Percentiles rank a stretch among this genome's conserved stretches.
These are phyloP conservation scores for Hypomyces rosellus DNA, from an alignment of 2,329 filamentous ascomycete genomes.

Conservation along the genomic window DNA sequence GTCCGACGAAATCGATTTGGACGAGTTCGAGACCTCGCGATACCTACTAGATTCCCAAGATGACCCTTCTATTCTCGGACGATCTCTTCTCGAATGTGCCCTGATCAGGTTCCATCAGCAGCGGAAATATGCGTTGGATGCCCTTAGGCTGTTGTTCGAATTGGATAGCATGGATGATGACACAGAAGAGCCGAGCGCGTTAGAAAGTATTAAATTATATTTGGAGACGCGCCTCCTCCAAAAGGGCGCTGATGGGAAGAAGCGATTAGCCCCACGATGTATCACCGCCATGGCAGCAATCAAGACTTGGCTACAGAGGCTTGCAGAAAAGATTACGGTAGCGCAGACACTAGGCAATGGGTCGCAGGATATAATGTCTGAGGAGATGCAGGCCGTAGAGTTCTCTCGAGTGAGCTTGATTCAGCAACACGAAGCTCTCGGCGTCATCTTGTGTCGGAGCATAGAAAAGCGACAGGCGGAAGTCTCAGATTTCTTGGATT, in stretches of 20 bases:
- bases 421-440: slow-evolving; percentile 83
- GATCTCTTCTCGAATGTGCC: slow-evolving; percentile 68
- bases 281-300: slow-evolving; percentile 70
- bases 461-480: slow-evolving; percentile 69
- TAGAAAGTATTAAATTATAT: slow-evolving; percentile 30
- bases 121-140: slow-evolving; percentile 76
- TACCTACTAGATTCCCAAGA: slow-evolving; percentile 69
- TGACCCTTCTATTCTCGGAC: slow-evolving; percentile 61
- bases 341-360: slow-evolving; percentile 66
- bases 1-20: slow-evolving; percentile 81
- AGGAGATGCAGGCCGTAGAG: slow-evolving; percentile 70
- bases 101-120: slow-evolving; percentile 85
- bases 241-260: slow-evolving; percentile 34
- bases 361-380: slow-evolving; percentile 43
- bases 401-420: slow-evolving; percentile 74
- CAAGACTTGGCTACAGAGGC: slow-evolving; percentile 66
- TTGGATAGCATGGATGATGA: slow-evolving; percentile 53
- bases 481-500: slow-evolving; percentile 63
- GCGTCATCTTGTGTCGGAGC: slow-evolving; percentile 71
- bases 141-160: slow-evolving; percentile 71
- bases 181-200: slow-evolving; percentile 32
- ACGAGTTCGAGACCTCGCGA: slow-evolving; percentile 77
- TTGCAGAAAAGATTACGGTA: slow-evolving; percentile 70
- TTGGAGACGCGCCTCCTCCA: slow-evolving; percentile 29
- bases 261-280: slow-evolving; percentile 66